phyloP scores from a whole-genome alignment of 164 flowering plant genomes.

The Euptelea pleiosperma region DNA sequence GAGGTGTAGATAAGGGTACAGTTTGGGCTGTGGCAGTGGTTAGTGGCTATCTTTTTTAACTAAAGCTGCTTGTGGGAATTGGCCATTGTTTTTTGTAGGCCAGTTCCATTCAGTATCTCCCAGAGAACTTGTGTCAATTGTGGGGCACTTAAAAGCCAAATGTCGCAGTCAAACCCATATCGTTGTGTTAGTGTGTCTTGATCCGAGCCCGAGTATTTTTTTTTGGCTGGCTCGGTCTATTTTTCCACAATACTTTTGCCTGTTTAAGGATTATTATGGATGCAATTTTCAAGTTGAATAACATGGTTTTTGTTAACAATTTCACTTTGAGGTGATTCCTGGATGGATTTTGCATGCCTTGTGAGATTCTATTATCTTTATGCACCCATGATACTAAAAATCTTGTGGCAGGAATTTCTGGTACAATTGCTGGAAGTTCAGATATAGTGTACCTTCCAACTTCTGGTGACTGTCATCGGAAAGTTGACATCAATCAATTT shows the following conservation, averaged over 20 bases:
- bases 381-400: no score
- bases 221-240: background rate
- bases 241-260: no score
- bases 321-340: no score
- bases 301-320: background rate
- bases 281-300: conserved; percentile 9
- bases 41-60: conserved; percentile 37
- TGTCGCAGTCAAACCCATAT: no score
- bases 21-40: conserved; percentile 15
- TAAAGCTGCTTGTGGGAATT: conserved; percentile 43
- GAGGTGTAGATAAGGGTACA: conserved; percentile 25
- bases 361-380: no score
- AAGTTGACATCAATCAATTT: no score
- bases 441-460: no score
- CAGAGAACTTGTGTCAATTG: conserved; percentile 1
- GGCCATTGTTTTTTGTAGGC: conserved; percentile 43
- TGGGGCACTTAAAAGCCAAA: background rate
- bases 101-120: conserved; percentile 25
- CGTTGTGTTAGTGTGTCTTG: background rate
- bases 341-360: no score
- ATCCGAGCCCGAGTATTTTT: conserved; percentile 16
- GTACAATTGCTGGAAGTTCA: no score
- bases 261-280: background rate
- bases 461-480: no score
- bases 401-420: no score